Evolutionary conservation across 1,284 basidiomycete species (phyloP).

Genomic region (Trichosporon sp.): DNA sequence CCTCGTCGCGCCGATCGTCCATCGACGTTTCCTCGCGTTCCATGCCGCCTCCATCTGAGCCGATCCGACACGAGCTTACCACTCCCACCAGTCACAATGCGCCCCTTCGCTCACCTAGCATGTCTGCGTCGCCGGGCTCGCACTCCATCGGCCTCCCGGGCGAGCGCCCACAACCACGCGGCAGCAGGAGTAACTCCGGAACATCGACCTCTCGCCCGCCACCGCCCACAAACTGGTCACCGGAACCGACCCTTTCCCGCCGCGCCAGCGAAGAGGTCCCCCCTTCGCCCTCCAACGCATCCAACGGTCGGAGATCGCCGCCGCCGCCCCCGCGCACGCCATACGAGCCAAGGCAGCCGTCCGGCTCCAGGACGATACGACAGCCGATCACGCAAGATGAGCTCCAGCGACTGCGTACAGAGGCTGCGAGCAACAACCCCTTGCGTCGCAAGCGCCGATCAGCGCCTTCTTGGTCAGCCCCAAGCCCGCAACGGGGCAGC

Average conservation of each 20-base stretch:
- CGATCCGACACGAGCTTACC: slow-evolving; percentile 4
- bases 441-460: slow-evolving; percentile 21
- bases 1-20: slow-evolving; percentile 17
- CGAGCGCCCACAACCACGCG: background rate
- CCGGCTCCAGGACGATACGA: slow-evolving; percentile 19
- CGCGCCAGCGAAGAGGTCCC: background rate
- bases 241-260: slow-evolving; percentile 13
- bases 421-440: slow-evolving; percentile 34
- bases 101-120: slow-evolving; percentile 35
- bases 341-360: slow-evolving; percentile 31
- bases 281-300: background rate
- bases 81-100: slow-evolving; percentile 9
- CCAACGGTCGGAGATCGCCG: background rate
- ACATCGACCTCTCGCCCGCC: background rate
- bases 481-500: slow-evolving; percentile 22
- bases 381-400: slow-evolving; percentile 35
- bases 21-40: slow-evolving; percentile 18
- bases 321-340: slow-evolving; percentile 10
- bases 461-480: slow-evolving; percentile 39
- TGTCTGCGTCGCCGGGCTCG: slow-evolving; percentile 39
- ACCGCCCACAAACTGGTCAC: slow-evolving; percentile 18
- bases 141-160: slow-evolving; percentile 23
- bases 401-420: slow-evolving; percentile 21
- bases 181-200: background rate
- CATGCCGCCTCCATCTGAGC: slow-evolving; percentile 37